phyloP scores from a whole-genome alignment of 768 basidiomycete species.

The Kondoa malvinella region DNA sequence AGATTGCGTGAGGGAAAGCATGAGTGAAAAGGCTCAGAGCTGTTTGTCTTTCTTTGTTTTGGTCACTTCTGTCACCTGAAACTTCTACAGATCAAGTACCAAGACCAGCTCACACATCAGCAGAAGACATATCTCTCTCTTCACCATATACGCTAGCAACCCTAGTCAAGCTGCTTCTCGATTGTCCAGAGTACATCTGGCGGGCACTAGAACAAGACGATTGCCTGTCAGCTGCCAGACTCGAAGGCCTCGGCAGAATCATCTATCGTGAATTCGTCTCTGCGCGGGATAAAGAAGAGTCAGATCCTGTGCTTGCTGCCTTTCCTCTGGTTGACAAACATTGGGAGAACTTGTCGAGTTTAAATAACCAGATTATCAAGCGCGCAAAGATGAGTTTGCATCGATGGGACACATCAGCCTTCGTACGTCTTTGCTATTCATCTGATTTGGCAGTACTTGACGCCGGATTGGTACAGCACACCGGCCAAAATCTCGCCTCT shows the following conservation, averaged over 20 bases:
- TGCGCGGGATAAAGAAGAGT: slow-evolving; percentile 7
- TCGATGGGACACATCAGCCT: slow-evolving; percentile 1
- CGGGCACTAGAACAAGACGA: slow-evolving; percentile 14
- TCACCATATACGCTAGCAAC: slow-evolving; percentile 21
- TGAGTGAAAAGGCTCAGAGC: slow-evolving; percentile 12
- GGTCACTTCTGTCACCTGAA: not conserved
- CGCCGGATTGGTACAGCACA: too few relatives aligned
- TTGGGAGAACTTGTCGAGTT: slow-evolving; percentile 18
- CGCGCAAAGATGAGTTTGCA: slow-evolving; percentile 6
- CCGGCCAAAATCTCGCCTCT: slow-evolving; percentile 18
- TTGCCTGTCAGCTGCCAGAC: slow-evolving; percentile 23
- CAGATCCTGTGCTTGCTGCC: slow-evolving; percentile 8
- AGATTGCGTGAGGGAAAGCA: slow-evolving; percentile 13
- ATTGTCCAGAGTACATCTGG: slow-evolving; percentile 18
- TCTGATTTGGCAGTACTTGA: too few relatives aligned
- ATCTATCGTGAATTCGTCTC: slow-evolving; percentile 23
- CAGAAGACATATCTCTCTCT: slow-evolving; percentile 5
- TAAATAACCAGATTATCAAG: slow-evolving; percentile 7
- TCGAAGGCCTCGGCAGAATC: slow-evolving; percentile 22
- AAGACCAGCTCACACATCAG: slow-evolving; percentile 7
- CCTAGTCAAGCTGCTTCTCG: slow-evolving; percentile 23
- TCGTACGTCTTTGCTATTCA: not conserved
- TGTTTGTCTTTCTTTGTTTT: not conserved
- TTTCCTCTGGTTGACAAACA: slow-evolving; percentile 28
- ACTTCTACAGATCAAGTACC: slow-evolving; percentile 5